Percentiles rank a stretch among this genome's conserved stretches.
Evolutionary conservation across 257 asterid species (phyloP).

Genomic region (Marsdenia floribunda): DNA sequence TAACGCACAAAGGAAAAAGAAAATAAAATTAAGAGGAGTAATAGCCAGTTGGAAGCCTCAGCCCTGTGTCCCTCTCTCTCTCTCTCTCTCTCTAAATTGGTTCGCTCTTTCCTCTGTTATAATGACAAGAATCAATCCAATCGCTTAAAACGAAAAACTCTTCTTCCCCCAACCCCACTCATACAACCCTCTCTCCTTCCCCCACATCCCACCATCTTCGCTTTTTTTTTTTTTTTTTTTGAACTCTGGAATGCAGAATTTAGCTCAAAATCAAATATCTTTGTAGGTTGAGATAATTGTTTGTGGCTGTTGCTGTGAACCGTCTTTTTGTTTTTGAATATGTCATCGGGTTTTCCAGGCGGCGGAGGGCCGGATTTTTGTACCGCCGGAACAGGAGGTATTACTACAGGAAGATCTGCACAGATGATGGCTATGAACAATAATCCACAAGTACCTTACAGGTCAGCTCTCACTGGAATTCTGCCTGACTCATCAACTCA

Average conservation of each 20-base stretch:
- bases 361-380: constrained; percentile 55
- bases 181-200: neutral
- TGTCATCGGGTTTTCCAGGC: constrained; percentile 64
- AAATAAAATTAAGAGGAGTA: constrained; percentile 16
- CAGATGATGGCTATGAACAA: constrained; percentile 29
- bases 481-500: constrained; percentile 45
- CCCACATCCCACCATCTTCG: neutral
- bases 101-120: constrained; percentile 22
- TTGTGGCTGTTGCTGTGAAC: neutral
- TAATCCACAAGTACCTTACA: constrained; percentile 33
- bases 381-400: constrained; percentile 31
- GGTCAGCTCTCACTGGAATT: constrained; percentile 57
- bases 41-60: constrained; percentile 41
- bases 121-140: constrained; percentile 49
- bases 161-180: neutral
- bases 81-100: constrained; percentile 18
- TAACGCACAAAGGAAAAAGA: constrained; percentile 24
- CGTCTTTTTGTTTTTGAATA: constrained; percentile 6
- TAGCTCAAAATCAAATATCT: constrained; percentile 20
- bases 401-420: constrained; percentile 29
- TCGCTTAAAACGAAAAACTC: constrained; percentile 24
- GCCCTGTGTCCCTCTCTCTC: constrained; percentile 23
- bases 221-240: neutral
- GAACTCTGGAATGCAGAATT: constrained; percentile 27
- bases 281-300: constrained; percentile 14